Conservation (phyloP, 1,139 yeast species). For the Spencermartinsiella ligniputridi region DNA sequence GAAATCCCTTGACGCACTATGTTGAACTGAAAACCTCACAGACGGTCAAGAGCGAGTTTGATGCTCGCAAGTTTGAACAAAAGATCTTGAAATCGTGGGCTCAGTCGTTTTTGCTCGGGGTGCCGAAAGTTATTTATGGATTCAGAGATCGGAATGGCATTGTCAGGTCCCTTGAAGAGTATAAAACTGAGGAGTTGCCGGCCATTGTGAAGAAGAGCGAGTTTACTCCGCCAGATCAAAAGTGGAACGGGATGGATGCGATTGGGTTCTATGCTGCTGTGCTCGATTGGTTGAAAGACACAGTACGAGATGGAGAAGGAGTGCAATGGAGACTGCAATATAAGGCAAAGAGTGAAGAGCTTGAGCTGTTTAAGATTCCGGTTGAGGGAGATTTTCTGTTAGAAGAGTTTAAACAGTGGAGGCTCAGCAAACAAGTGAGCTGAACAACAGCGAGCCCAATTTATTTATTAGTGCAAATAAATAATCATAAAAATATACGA, state of each 20-base stretch:
- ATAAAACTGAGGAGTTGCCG: conserved; percentile 75
- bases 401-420: conserved; percentile 7
- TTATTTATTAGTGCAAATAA: conserved; percentile 1
- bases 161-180: conserved; percentile 67
- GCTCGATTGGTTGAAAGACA: conserved; percentile 65
- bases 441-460: neutral
- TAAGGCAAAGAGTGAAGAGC: conserved; percentile 8
- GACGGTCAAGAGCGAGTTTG: conserved; percentile 48
- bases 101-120: conserved; percentile 84
- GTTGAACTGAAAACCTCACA: conserved; percentile 78
- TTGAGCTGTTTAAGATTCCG: conserved; percentile 5
- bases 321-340: conserved; percentile 12
- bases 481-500: neutral
- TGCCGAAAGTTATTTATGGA: conserved; percentile 74
- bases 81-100: conserved; percentile 85
- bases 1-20: conserved; percentile 61
- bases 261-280: conserved; percentile 83
- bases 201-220: conserved; percentile 40
- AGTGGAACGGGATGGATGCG: conserved; percentile 68
- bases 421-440: neutral
- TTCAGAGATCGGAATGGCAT: conserved; percentile 71
- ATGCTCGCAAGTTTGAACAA: conserved; percentile 60
- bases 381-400: conserved; percentile 1
- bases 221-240: conserved; percentile 28
- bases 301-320: conserved; percentile 30